A percentile compares a stretch with the other conserved stretches of the same genome.
These are phyloP conservation scores for Pseudozyma pruni DNA, from an alignment of 1,284 basidiomycete species.

Conservation along the genomic window DNA sequence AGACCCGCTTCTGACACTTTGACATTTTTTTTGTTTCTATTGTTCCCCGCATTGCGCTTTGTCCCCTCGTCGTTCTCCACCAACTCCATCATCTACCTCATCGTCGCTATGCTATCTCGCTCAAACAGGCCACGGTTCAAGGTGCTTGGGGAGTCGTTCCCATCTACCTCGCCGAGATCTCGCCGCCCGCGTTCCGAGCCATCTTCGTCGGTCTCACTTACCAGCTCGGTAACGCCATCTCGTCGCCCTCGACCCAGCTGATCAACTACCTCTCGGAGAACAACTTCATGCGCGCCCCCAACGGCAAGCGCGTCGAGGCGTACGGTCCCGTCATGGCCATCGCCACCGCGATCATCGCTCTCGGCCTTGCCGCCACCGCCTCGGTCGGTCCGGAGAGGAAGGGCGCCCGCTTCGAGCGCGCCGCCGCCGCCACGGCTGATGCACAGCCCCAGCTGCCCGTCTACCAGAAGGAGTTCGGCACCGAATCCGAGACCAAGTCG, in stretches of 20 bases:
- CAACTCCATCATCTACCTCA: neutral
- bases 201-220: constrained; percentile 53
- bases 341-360: constrained; percentile 52
- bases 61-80: neutral
- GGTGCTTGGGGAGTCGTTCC: constrained; percentile 56
- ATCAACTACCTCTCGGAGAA: constrained; percentile 55
- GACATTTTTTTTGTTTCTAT: constrained; percentile 14
- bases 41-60: neutral
- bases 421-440: constrained; percentile 40
- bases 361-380: constrained; percentile 30
- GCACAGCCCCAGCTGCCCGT: constrained; percentile 24
- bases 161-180: constrained; percentile 46
- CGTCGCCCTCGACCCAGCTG: constrained; percentile 67
- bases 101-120: neutral
- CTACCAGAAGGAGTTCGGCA: constrained; percentile 24
- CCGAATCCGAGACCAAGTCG: constrained; percentile 24
- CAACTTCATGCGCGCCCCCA: constrained; percentile 14
- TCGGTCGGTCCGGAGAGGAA: constrained; percentile 53
- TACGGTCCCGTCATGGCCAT: constrained; percentile 55
- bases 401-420: constrained; percentile 46
- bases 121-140: constrained; percentile 38
- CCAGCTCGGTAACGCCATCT: constrained; percentile 58
- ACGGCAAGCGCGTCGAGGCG: constrained; percentile 34
- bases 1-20: constrained; percentile 7
- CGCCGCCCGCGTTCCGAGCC: constrained; percentile 51